Evolutionary conservation across 2,329 filamentous ascomycete species (phyloP), one percentile per base, ranked within the genome.

Genomic region (Colletotrichum truncatum): DNA sequence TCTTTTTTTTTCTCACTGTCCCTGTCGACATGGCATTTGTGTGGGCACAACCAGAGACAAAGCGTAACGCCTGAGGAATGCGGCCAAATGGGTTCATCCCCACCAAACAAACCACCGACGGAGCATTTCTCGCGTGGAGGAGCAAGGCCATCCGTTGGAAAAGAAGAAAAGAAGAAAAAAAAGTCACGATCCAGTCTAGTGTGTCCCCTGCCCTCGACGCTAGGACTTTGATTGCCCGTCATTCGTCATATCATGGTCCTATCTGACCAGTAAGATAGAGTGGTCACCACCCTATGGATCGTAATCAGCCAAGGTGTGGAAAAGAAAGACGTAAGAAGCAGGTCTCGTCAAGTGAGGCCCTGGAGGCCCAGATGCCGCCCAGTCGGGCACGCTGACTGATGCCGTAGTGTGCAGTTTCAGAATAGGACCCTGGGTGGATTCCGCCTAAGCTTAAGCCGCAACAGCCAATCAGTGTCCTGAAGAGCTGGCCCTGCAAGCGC

Each of bases 401-500:
- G 38, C 56, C 38, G 38, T 49, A 57, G 46, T 54, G 45, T 36
- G 58, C 55, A 21, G 70, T 71, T 71, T 71, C 70, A 71, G 59
- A 65, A 75, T 65, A 46, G 32, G 58, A 70, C 69, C 68, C 73
- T 69, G 67, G 67, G 71, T 72, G 74, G 73, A 75, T 72, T 74
- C 74, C 75, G 76, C 70, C 73, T 73, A 73, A 73, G 70, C 71
- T 71, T 67, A 72, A 70, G 51, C 70, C 68, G 65, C 67, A 61
- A 65, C 49, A 57, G 32, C 78, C 77, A 80, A 79, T 78, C 72
- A 77, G 30, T 48, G n/a, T 53, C 67, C 57, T 70, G 72, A 73
- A 16, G 71, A 72, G 66, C 73, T 71, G 12, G 41, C 69, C 70
- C 67, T 69, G 65, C 70, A 67, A 67, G 73, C 73, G 72, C 72